phyloP scores from a whole-genome alignment of 2,329 filamentous ascomycete species.

The Phoma herbarum region DNA sequence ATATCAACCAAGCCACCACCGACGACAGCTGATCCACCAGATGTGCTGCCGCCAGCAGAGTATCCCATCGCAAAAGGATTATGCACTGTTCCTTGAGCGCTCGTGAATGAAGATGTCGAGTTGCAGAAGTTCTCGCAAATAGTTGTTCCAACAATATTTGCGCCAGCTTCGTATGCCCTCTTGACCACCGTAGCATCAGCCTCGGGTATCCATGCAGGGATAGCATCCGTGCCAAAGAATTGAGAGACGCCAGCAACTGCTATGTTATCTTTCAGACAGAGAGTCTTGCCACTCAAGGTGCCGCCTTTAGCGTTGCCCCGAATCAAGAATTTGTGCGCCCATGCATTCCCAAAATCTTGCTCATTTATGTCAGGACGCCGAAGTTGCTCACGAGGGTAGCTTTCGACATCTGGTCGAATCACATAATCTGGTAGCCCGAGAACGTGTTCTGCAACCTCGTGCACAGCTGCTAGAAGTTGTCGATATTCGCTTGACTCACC shows the following conservation, averaged over 20 bases:
- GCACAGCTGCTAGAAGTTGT: constrained; percentile 60
- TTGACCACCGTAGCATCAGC: constrained; percentile 65
- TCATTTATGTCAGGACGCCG: constrained; percentile 47
- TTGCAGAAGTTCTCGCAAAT: constrained; percentile 65
- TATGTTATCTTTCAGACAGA: constrained; percentile 65
- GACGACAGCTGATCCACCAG: constrained; percentile 56
- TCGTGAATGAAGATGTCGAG: constrained; percentile 59
- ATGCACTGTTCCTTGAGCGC: constrained; percentile 50
- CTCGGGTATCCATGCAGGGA: constrained; percentile 58
- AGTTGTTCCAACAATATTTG: constrained; percentile 60
- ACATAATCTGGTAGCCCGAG: constrained; percentile 59
- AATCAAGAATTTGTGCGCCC: constrained; percentile 62
- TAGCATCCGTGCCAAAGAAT: constrained; percentile 62
- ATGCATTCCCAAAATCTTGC: constrained; percentile 57
- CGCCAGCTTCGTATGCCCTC: constrained; percentile 61
- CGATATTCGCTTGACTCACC: constrained; percentile 58
- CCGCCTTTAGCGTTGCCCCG: constrained; percentile 38
- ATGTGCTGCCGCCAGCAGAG: constrained; percentile 59
- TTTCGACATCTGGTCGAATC: constrained; percentile 52
- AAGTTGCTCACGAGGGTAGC: constrained; percentile 58
- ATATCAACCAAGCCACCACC: constrained; percentile 51
- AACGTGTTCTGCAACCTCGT: constrained; percentile 61
- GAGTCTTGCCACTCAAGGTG: constrained; percentile 50
- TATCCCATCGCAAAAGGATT: constrained; percentile 58
- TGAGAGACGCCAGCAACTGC: constrained; percentile 64